Evolutionary conservation across 345 rosid genomes (phyloP).

Genomic region (Brassica carinata): DNA sequence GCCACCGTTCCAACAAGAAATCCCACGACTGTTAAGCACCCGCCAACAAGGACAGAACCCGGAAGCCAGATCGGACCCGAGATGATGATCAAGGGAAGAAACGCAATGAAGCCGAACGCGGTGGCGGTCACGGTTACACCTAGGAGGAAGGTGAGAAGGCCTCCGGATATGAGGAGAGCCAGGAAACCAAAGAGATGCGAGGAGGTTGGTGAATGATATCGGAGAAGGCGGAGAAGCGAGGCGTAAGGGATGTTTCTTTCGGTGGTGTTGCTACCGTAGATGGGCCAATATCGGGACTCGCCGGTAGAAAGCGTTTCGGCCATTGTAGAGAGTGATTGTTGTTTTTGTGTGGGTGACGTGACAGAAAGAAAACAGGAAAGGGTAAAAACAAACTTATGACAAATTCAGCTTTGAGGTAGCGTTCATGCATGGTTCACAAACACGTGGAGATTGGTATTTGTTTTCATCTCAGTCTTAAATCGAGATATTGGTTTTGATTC

Average conservation of each 20-base stretch:
- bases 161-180: constrained; percentile 57
- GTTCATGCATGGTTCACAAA: constrained; percentile 39
- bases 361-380: constrained; percentile 6
- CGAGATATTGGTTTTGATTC: constrained; percentile 7
- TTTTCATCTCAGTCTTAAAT: background rate
- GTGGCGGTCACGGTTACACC: constrained; percentile 54
- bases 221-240: constrained; percentile 53
- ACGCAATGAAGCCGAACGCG: constrained; percentile 50
- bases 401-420: constrained; percentile 35
- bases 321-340: constrained; percentile 34
- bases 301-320: constrained; percentile 27
- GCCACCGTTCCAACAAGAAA: constrained; percentile 49
- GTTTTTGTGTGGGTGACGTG: constrained; percentile 8
- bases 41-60: constrained; percentile 42
- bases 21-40: constrained; percentile 54
- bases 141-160: constrained; percentile 63
- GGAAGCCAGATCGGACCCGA: constrained; percentile 85
- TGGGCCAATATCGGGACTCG: constrained; percentile 30
- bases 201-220: constrained; percentile 60
- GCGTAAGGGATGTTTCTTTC: constrained; percentile 10
- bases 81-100: constrained; percentile 61
- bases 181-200: constrained; percentile 60
- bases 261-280: constrained; percentile 39
- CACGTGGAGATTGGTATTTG: constrained; percentile 40
- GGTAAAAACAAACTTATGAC: constrained; percentile 27